phyloP scores from a whole-genome alignment of 306 rosid species.

The Cicer arietinum region DNA sequence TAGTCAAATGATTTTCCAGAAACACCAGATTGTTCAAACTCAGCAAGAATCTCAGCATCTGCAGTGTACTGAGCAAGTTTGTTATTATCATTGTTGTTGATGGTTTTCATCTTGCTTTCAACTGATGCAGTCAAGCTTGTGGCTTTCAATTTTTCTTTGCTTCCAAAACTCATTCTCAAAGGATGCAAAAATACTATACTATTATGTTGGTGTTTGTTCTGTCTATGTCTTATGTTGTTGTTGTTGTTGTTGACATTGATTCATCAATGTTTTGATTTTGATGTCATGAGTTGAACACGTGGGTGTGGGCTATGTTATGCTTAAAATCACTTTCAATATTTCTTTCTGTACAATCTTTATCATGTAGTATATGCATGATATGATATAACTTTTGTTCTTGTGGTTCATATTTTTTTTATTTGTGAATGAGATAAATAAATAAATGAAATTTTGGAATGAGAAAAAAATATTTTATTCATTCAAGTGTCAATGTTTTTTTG shows the following conservation, averaged over 20 bases:
- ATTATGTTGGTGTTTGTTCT: neutral
- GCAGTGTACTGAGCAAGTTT: slow-evolving; percentile 63
- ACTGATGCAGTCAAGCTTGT: slow-evolving; percentile 59
- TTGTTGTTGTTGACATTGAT: neutral
- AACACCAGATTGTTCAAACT: slow-evolving; percentile 66
- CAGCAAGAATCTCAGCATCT: slow-evolving; percentile 70
- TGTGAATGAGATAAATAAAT: too few relatives aligned
- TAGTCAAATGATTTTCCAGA: slow-evolving; percentile 79
- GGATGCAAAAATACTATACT: neutral
- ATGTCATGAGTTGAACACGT: neutral
- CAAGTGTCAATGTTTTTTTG: too few relatives aligned
- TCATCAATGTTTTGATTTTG: neutral
- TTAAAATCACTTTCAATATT: neutral
- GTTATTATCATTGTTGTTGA: slow-evolving; percentile 41
- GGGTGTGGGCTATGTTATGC: neutral
- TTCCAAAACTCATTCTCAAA: slow-evolving; percentile 48
- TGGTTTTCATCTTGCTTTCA: slow-evolving; percentile 56
- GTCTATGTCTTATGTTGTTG: slow-evolving; percentile 2
- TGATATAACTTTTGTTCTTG: too few relatives aligned
- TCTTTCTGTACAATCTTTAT: neutral
- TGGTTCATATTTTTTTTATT: too few relatives aligned
- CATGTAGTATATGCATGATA: neutral
- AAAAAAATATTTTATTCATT: too few relatives aligned
- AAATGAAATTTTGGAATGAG: too few relatives aligned
- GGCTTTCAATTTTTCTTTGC: slow-evolving; percentile 48